Conservation (phyloP, 352 stramenopile species). For the Globisporangium recalcitrans region DNA sequence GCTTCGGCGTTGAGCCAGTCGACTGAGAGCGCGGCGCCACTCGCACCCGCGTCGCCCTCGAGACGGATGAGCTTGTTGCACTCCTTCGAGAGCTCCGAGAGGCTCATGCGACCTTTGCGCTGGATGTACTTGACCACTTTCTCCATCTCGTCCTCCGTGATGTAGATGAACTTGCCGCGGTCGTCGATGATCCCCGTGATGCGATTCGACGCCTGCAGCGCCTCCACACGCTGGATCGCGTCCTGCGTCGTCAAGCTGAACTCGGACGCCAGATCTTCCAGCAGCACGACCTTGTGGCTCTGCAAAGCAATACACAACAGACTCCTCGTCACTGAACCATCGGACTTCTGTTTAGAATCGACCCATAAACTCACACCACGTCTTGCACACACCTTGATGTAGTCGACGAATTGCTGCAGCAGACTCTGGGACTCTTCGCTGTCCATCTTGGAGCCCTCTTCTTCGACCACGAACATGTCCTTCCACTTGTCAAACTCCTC, state of each 20-base stretch:
- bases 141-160: conserved; percentile 76
- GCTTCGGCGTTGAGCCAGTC: conserved; percentile 38
- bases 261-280: conserved; percentile 63
- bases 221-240: conserved; percentile 56
- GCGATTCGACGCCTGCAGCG: conserved; percentile 44
- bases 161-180: conserved; percentile 79
- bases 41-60: conserved; percentile 31
- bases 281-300: conserved; percentile 67
- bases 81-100: conserved; percentile 63
- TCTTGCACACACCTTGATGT: conserved; percentile 54
- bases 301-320: conserved; percentile 8
- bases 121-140: conserved; percentile 67
- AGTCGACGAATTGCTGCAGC: conserved; percentile 70
- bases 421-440: conserved; percentile 57
- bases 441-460: conserved; percentile 50
- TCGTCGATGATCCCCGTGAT: conserved; percentile 75
- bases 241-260: conserved; percentile 68
- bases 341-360: no score
- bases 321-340: neutral
- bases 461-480: conserved; percentile 65
- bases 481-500: conserved; percentile 80
- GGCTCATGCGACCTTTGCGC: conserved; percentile 51
- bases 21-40: conserved; percentile 15
- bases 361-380: no score
- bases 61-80: conserved; percentile 77